A percentile compares a stretch with the other conserved stretches of the same genome.
phyloP scores from a whole-genome alignment of 257 asterid species.

The Solanum corneliomulleri region DNA sequence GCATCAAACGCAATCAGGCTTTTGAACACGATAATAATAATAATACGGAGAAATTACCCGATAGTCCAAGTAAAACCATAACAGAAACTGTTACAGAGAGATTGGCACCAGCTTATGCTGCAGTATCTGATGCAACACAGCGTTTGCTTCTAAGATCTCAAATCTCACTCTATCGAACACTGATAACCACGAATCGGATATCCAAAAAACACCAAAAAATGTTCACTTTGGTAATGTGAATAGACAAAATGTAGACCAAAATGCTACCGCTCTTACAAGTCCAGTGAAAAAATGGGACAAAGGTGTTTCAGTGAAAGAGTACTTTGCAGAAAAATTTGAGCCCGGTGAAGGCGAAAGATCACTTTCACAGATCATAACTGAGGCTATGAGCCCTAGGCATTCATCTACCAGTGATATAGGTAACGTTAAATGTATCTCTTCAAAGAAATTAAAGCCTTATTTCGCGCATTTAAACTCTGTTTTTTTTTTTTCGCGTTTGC shows the following conservation, averaged over 20 bases:
- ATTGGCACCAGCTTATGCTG: constrained; percentile 49
- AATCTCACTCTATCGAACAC: constrained; percentile 24
- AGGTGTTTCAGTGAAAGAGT: constrained; percentile 83
- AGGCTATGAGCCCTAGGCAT: constrained; percentile 70
- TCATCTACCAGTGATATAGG: constrained; percentile 9
- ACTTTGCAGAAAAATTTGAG: constrained; percentile 64
- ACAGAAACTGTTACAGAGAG: constrained; percentile 30
- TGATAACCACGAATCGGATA: not conserved
- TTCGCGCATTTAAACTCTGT: not conserved
- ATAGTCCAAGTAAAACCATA: constrained; percentile 23
- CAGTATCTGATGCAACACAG: constrained; percentile 50
- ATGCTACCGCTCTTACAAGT: not conserved
- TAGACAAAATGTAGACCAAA: constrained; percentile 10
- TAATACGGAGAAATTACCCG: not conserved
- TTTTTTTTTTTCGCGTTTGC: not conserved
- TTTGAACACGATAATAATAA: not conserved
- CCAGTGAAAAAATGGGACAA: constrained; percentile 52
- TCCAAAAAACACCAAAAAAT: not conserved
- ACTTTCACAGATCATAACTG: constrained; percentile 78
- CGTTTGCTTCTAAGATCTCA: constrained; percentile 36
- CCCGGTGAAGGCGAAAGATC: constrained; percentile 90
- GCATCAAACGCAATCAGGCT: not conserved
- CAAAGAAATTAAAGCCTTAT: not conserved
- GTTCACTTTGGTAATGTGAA: not conserved
- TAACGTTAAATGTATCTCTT: not conserved